These are phyloP conservation scores for Candida suzukii DNA, from an alignment of 805 yeast species.

Conservation along the genomic window DNA sequence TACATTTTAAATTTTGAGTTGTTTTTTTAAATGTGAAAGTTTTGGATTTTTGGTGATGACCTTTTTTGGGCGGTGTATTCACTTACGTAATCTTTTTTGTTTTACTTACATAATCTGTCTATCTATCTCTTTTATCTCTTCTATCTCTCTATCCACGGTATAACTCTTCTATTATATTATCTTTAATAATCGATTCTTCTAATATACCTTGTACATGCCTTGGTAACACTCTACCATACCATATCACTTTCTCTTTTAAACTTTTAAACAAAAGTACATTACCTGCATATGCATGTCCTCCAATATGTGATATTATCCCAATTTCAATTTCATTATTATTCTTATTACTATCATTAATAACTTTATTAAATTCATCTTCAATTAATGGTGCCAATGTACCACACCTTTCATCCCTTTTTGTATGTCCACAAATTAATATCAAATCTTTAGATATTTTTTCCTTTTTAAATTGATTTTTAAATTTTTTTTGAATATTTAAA, in stretches of 20 bases:
- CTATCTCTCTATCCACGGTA: slow-evolving; percentile 37
- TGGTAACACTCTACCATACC: slow-evolving; percentile 78
- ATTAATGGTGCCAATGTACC: slow-evolving; percentile 60
- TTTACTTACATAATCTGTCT: too few species aligned
- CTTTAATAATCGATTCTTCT: slow-evolving; percentile 40
- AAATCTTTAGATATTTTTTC: slow-evolving; percentile 20
- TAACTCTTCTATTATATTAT: slow-evolving; percentile 46
- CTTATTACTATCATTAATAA: slow-evolving; percentile 19
- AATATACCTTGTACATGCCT: slow-evolving; percentile 61
- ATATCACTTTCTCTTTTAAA: slow-evolving; percentile 39
- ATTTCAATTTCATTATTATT: slow-evolving; percentile 14
- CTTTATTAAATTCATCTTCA: slow-evolving; percentile 39
- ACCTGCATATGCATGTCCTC: slow-evolving; percentile 87
- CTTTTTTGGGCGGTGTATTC: too few species aligned
- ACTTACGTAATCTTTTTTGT: too few species aligned
- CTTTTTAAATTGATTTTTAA: slow-evolving; percentile 8
- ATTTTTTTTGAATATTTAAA: slow-evolving; percentile 6
- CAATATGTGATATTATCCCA: slow-evolving; percentile 67
- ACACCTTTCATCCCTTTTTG: slow-evolving; percentile 56
- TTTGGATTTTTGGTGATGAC: too few species aligned
- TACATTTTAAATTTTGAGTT: too few species aligned
- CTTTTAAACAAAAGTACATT: slow-evolving; percentile 53
- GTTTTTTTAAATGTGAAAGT: too few species aligned
- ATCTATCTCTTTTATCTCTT: too few species aligned
- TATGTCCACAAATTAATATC: slow-evolving; percentile 61